Conservation (phyloP, 306 rosid genomes). For the Elaeagnus macrophylla region DNA sequence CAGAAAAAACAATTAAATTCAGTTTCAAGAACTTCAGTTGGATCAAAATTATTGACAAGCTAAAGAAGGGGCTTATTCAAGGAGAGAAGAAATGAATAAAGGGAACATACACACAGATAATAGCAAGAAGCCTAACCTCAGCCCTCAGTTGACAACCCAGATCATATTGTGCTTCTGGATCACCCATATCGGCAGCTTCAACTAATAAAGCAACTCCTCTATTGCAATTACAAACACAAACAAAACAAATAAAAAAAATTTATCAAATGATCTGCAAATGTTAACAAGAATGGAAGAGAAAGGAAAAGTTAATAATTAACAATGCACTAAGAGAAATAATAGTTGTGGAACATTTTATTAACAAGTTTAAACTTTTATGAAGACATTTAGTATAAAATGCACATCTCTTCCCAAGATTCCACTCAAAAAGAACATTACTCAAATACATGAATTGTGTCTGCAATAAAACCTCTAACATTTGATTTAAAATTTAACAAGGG, state of each 20-base stretch:
- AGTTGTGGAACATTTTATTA: background rate
- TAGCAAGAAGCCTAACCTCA: conserved; percentile 43
- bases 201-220: conserved; percentile 85
- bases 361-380: background rate
- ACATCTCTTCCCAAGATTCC: background rate
- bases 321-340: background rate
- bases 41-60: too few relatives aligned
- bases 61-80: background rate
- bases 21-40: background rate
- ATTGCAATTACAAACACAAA: conserved; percentile 13
- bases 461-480: too few relatives aligned
- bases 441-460: background rate
- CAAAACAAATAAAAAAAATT: conserved; percentile 2
- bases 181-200: conserved; percentile 94
- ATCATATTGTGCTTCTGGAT: conserved; percentile 81
- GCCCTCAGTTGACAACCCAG: conserved; percentile 75
- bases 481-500: too few relatives aligned
- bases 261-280: background rate
- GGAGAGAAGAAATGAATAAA: background rate
- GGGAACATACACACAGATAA: conserved; percentile 8
- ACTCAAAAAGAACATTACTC: background rate
- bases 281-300: background rate
- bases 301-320: background rate
- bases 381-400: background rate
- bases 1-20: background rate